Base-by-base conservation (phyloP, 805 yeast species). In the Candida glaebosa region DNA sequence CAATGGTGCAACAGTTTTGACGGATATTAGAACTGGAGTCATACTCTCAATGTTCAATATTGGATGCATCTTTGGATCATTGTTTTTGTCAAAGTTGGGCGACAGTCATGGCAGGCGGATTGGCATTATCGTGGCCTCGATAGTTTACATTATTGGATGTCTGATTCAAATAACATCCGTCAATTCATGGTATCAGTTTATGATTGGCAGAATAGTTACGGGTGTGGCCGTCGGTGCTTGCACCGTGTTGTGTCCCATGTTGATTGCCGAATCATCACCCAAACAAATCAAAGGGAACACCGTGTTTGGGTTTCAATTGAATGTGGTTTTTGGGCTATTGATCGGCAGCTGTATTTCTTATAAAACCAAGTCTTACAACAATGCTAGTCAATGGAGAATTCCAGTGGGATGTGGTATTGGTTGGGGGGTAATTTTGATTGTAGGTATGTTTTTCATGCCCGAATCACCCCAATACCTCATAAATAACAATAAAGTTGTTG, bases 221-320 rank as follows among this genome's bases (percentile, higher is more conserved):
- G 90, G 90, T 14, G 49, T 82, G n/a, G 88, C 84, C 15, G 80
- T 85, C 17, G 93, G 93, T 15, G 74, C 76, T 17, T 81, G 84
- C 10, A 78, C 88, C 0, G 84, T 83, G 52, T 71, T 81, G 31
- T 79, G 79, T 3, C 91, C 82, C 31, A 67, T 76, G 66, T 75
- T 82, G 65, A 81, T 82, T 53, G 74, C 83, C 19, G 90, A 83
- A 61, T 73, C 82, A 44, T 65, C 88, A 43, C 90, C 90, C 55
- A 81, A 79, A 52, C 78, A 75, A 43, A 64, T 82, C 28, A 78
- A 89, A 76, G 87, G 87, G 60, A 71, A 84, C 25, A 69, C 82
- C 44, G 87, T 83, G 37, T 77, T 82, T 31, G 75, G 79, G 51
- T 83, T 73, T 70, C 88, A 83, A 65, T 69, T 83, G 60, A 78